phyloP scores from a whole-genome alignment of 257 asterid genomes.

The Plantago ovata region DNA sequence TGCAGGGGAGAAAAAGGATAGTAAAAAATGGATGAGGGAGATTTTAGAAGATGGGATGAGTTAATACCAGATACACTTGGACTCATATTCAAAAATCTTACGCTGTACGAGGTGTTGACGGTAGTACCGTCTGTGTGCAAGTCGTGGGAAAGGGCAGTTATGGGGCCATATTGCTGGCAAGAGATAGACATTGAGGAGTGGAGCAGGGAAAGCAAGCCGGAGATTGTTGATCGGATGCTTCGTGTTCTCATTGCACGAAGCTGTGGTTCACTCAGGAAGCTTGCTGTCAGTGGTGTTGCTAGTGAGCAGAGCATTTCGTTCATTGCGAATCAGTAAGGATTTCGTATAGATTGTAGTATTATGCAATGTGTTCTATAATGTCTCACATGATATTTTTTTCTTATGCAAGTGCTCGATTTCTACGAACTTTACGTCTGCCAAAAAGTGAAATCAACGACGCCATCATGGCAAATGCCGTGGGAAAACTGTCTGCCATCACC shows the following conservation, averaged over 20 bases:
- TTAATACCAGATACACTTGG: conserved; percentile 86
- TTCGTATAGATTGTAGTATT: no score
- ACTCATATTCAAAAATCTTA: conserved; percentile 66
- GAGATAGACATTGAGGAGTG: conserved; percentile 89
- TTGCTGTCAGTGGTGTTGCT: conserved; percentile 55
- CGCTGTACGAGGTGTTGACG: conserved; percentile 61
- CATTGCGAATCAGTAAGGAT: conserved; percentile 69
- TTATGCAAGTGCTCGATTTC: conserved; percentile 63
- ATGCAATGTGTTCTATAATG: background rate
- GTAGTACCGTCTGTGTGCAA: conserved; percentile 80
- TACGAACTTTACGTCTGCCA: conserved; percentile 52
- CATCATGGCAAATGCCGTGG: conserved; percentile 38
- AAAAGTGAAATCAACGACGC: conserved; percentile 55
- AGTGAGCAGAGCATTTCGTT: conserved; percentile 45
- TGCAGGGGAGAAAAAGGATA: conserved; percentile 5
- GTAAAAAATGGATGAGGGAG: conserved; percentile 48
- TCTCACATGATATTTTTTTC: conserved; percentile 20
- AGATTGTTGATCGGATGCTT: conserved; percentile 55
- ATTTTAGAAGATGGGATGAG: conserved; percentile 64
- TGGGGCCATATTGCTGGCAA: conserved; percentile 87
- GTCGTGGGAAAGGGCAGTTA: conserved; percentile 73
- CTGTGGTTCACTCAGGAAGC: conserved; percentile 62
- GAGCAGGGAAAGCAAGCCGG: conserved; percentile 51
- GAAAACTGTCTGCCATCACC: conserved; percentile 43
- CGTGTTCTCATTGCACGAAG: conserved; percentile 58